Evolutionary conservation across 345 rosid species (phyloP).

Genomic region (Eucalyptus camaldulensis): DNA sequence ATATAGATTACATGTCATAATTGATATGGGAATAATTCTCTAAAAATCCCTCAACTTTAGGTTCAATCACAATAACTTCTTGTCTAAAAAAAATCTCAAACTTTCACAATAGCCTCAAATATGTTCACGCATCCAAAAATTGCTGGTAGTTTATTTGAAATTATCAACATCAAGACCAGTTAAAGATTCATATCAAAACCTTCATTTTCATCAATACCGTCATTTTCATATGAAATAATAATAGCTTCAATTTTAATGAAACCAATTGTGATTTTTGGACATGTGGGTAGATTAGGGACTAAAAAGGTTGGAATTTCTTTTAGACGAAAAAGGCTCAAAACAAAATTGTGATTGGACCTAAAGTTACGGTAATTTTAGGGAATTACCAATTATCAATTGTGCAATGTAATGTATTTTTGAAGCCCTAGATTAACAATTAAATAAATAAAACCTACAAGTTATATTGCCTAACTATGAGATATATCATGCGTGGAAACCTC

Average conservation of each 20-base stretch:
- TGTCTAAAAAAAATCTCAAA: too few species aligned
- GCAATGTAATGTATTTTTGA: not conserved
- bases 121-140: not conserved
- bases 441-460: not conserved
- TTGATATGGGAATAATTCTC: not conserved
- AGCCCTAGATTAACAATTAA: not conserved
- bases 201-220: not conserved
- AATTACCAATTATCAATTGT: not conserved
- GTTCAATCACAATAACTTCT: not conserved
- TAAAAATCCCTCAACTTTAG: not conserved
- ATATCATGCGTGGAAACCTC: not conserved
- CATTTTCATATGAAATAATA: too few species aligned
- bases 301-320: not conserved
- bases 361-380: not conserved
- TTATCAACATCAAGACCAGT: not conserved
- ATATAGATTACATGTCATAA: not conserved
- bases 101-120: not conserved
- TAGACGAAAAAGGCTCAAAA: not conserved
- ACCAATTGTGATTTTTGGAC: too few species aligned
- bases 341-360: not conserved
- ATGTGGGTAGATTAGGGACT: not conserved
- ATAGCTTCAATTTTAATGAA: not conserved
- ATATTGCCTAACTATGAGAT: not conserved
- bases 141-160: accelerated
- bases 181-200: accelerated